Conservation (phyloP, 2,329 filamentous ascomycete genomes). For the Sporothrix schenckii region DNA sequence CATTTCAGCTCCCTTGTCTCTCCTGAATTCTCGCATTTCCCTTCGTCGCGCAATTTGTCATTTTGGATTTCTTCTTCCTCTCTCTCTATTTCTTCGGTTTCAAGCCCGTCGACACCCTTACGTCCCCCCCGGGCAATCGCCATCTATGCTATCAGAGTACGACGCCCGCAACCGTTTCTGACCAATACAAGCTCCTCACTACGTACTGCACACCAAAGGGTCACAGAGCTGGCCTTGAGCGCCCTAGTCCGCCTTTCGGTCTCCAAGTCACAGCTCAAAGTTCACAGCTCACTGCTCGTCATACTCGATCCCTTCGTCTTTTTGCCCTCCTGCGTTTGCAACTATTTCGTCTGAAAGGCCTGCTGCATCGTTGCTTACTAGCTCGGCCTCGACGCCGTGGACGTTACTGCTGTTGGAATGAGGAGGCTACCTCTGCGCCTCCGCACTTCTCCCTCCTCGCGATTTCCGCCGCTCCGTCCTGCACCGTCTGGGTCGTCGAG, state of each 20-base stretch:
- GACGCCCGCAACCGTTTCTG: slow-evolving; percentile 9
- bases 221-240: neutral
- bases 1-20: slow-evolving; percentile 7
- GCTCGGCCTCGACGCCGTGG: slow-evolving; percentile 8
- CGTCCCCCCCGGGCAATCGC: neutral
- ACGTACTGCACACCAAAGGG: neutral
- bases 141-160: slow-evolving; percentile 16
- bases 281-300: neutral
- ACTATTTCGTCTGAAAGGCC: neutral
- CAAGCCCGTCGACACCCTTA: neutral
- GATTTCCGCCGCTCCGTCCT: slow-evolving; percentile 24
- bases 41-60: slow-evolving; percentile 13
- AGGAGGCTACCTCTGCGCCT: slow-evolving; percentile 47
- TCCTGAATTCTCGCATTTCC: slow-evolving; percentile 9
- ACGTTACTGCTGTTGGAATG: slow-evolving; percentile 47
- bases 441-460: slow-evolving; percentile 41
- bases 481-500: slow-evolving; percentile 14
- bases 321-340: neutral
- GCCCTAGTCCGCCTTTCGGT: neutral
- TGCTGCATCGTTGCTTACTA: neutral
- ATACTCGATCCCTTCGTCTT: neutral
- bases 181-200: neutral
- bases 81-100: neutral
- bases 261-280: too few relatives aligned
- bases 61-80: neutral